Evolutionary conservation across 805 yeast species (phyloP), one percentile per base, ranked within the genome.

Genomic region (Hanseniaspora mollemarum): DNA sequence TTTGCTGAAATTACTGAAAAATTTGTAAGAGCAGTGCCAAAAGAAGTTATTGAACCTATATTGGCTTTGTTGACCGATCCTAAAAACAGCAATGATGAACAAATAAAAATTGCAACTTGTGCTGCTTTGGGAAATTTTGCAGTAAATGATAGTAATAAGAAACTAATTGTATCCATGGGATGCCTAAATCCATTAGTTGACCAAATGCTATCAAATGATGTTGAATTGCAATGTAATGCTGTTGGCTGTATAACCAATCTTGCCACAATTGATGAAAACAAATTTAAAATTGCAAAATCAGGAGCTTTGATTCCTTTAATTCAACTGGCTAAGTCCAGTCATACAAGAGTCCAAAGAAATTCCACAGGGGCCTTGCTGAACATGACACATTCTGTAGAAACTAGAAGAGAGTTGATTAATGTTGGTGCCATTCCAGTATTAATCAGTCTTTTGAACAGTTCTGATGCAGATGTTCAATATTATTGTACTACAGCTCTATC

Each of bases 111-210:
- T 49, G 98, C 98, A 7, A 96, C 98, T 0, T 90, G 97, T 67
- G 98, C 97, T 5, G 97, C 98, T 1, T 71, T 92, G 58, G 98
- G 98, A n/a, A 92, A 92, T 60, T 71, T 92, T 60, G 99, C 99
- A 1, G 98, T 92, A 29, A 87, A 92, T 68, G 88, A 87, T 61
- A 96, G 85, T 55, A 92, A 92, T 70, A 92, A 92, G 66, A 76
- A 84, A 16, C 73, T 92, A 48, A 90, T 92, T 54, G 97, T 94
- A 16, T 95, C 90, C 61, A 87, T 92, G 96, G 97, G 97, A 26
- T 98, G 97, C 1, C 75, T 92, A 53, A 95, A 88, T 56, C 97
- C 97, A 4, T 76, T 92, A 42, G 92, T 92, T 59, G 81, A 94
- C 66, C 98, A 92, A 69, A 92, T 92, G 99, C 83, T 87, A 83